Percentiles rank a stretch among this genome's conserved stretches.
These are phyloP conservation scores for Scedosporium apiospermum DNA, from an alignment of 2,329 filamentous ascomycete genomes.

Conservation along the genomic window DNA sequence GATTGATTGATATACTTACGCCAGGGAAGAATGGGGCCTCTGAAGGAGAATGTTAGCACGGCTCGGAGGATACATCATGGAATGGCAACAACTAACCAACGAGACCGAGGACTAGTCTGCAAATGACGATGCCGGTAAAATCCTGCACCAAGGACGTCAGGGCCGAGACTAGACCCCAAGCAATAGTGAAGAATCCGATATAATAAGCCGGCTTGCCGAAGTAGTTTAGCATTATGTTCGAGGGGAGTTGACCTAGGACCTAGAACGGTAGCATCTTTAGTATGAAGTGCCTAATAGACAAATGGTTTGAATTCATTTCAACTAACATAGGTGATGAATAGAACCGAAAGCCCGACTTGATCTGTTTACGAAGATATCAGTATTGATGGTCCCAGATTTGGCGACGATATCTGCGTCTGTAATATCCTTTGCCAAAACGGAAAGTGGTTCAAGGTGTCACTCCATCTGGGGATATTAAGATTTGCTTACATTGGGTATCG, in stretches of 20 bases:
- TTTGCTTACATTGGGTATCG: constrained; percentile 22
- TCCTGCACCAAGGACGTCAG: constrained; percentile 21
- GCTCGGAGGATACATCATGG: neutral
- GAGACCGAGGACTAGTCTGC: constrained; percentile 27
- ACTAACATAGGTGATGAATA: constrained; percentile 6
- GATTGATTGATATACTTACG: constrained; percentile 13
- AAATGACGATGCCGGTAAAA: constrained; percentile 23
- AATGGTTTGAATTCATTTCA: neutral
- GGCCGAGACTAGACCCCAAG: constrained; percentile 9
- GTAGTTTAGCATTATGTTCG: constrained; percentile 16
- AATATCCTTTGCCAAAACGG: no score
- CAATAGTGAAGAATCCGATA: constrained; percentile 25
- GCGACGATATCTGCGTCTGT: no score
- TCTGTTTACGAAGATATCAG: neutral
- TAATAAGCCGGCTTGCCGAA: constrained; percentile 21
- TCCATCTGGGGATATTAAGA: no score
- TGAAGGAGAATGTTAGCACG: neutral
- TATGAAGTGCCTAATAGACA: neutral
- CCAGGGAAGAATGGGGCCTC: constrained; percentile 40
- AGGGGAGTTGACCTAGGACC: constrained; percentile 15
- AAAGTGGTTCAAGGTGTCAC: no score
- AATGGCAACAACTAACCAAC: constrained; percentile 15
- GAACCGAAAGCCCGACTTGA: constrained; percentile 11
- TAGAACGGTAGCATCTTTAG: constrained; percentile 6
- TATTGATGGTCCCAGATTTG: neutral